phyloP scores from a whole-genome alignment of 2,329 filamentous ascomycete genomes.

The Ceratocystis cacaofunesta region DNA sequence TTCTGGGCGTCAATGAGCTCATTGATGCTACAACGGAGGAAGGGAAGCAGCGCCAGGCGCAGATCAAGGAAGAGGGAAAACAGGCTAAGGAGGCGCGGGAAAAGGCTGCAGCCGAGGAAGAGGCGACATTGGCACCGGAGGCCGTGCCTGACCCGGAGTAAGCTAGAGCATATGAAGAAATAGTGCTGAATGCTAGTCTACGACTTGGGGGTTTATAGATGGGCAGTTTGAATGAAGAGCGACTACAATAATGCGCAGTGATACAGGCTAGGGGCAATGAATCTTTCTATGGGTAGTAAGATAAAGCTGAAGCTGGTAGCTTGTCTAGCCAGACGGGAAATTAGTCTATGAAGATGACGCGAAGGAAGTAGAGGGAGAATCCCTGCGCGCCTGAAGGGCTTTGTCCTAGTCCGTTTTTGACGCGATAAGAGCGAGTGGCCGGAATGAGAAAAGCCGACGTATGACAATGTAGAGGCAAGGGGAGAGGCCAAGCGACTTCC shows the following conservation, averaged over 20 bases:
- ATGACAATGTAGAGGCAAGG: neutral
- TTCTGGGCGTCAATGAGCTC: conserved; percentile 79
- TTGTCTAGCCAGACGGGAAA: too few relatives aligned
- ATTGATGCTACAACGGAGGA: conserved; percentile 90
- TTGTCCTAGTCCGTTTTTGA: neutral
- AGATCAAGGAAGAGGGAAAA: conserved; percentile 45
- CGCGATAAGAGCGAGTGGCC: neutral
- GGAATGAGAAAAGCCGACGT: neutral
- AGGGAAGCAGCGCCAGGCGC: conserved; percentile 60
- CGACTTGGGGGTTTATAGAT: neutral
- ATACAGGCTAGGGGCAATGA: neutral
- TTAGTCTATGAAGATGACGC: too few relatives aligned
- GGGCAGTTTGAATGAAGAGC: neutral
- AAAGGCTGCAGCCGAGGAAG: neutral
- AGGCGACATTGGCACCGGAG: neutral
- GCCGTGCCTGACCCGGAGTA: conserved; percentile 17
- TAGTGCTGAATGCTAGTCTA: neutral
- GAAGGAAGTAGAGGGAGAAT: neutral
- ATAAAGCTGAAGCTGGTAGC: too few relatives aligned
- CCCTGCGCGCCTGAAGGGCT: neutral
- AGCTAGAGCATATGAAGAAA: neutral
- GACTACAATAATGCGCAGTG: neutral
- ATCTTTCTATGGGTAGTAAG: too few relatives aligned
- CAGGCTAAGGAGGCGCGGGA: conserved; percentile 15
- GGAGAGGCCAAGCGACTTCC: neutral